Evolutionary conservation across 129 eudicot genomes (phyloP), one percentile per base, ranked within the genome.

Genomic region (Kitagawia praeruptora): DNA sequence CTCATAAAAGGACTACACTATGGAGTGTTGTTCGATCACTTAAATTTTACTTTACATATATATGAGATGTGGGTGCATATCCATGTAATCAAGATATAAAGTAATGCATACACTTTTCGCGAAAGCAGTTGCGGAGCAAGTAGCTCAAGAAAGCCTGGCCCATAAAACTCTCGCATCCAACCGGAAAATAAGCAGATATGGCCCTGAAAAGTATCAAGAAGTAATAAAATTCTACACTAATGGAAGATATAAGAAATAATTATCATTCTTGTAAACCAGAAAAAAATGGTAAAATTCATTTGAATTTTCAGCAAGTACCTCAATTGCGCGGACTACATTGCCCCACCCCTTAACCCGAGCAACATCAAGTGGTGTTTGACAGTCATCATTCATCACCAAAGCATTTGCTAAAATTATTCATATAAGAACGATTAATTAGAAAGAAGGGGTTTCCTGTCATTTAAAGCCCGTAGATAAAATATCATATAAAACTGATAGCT

Each of bases 131-230:
- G 96, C 39, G 93, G 97, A 75, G 96, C 96, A 82, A 94, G 81
- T 66, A 83, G 85, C 79, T 94, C 98, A 78, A 94, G 96, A 81
- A 94, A 88, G 40, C 96, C 96, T 53, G 97, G 98, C 31, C 98
- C 96, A 79, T 90, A 88, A 75, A 86, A 88, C 85, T 92, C 97
- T 38, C 94, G 87, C 87, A 95, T 77, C 97, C 96, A 95, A 80
- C 98, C 98, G 70, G 98, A 90, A 86, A 90, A 95, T 80, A 95
- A 87, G 89, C 97, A 92, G 40, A 90, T 80, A 82, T 89, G 98
- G 40, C 81, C 90, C 98, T 95, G 75, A 53, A 45, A 75, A 76
- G 42, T 53, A 78, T 66, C 82, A 37, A 79, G 64, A 84, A 58
- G 69, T 40, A 11, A 4, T 23, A 8, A 16, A 21, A 74, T 69